Evolutionary conservation across 1,284 basidiomycete genomes (phyloP).

Genomic region (Inonotus obliquus): DNA sequence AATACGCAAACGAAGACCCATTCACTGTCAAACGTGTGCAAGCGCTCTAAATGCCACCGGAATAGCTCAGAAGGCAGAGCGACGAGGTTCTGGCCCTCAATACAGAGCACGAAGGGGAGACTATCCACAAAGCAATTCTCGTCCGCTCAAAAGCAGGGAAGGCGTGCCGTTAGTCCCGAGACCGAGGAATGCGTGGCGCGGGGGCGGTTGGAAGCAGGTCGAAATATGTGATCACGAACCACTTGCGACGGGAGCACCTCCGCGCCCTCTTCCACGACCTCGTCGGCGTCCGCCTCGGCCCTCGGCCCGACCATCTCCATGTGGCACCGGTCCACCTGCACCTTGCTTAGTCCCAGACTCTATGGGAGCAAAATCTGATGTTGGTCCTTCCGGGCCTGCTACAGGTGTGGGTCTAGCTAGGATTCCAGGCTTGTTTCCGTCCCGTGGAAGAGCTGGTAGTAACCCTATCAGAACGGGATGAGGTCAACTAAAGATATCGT

Average conservation of each 20-base stretch:
- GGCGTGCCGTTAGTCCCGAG: too few species aligned
- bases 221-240: not conserved
- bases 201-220: too few species aligned
- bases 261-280: conserved; percentile 1
- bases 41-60: too few species aligned
- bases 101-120: too few species aligned
- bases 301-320: conserved; percentile 7
- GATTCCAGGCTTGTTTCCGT: not conserved
- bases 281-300: conserved; percentile 1
- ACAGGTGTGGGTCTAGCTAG: not conserved
- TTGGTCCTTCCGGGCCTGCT: not conserved
- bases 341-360: not conserved
- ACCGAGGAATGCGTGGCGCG: too few species aligned
- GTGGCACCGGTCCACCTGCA: not conserved
- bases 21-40: too few species aligned
- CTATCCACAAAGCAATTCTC: too few species aligned
- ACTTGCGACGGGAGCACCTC: not conserved
- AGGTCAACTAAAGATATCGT: not conserved
- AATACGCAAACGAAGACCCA: too few species aligned
- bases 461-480: not conserved
- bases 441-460: conserved; percentile 4
- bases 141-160: too few species aligned
- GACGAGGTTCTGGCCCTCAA: too few species aligned
- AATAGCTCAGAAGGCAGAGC: too few species aligned
- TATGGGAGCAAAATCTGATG: not conserved